Percentiles rank a stretch among this genome's conserved stretches.
phyloP scores from a whole-genome alignment of 2,329 filamentous ascomycete species.

The Huntiella omanensis region DNA sequence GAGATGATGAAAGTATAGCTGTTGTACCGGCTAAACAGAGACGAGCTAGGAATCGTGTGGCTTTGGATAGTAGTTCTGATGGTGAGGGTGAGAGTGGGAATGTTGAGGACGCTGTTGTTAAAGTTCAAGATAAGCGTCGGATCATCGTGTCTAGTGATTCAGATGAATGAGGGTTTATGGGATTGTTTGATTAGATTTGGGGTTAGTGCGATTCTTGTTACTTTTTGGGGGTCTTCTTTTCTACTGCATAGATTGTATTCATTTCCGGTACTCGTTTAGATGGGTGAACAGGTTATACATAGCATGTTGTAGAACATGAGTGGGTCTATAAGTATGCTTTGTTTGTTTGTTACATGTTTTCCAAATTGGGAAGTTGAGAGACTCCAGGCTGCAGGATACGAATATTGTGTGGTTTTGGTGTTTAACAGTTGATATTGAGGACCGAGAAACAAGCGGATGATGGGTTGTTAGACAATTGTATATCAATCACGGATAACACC shows the following conservation, averaged over 20 bases:
- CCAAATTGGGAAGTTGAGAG: too few species aligned
- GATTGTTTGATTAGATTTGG: not conserved
- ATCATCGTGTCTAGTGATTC: not conserved
- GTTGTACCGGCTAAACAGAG: not conserved
- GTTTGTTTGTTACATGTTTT: too few species aligned
- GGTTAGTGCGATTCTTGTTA: not conserved
- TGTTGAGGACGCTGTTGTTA: too few species aligned
- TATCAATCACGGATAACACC: too few species aligned
- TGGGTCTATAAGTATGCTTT: not conserved
- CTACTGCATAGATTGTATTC: not conserved
- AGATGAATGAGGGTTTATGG: not conserved
- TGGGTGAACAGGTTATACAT: too few species aligned
- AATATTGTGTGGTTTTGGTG: too few species aligned
- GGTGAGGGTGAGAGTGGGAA: not conserved
- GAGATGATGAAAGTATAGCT: not conserved
- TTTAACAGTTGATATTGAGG: too few species aligned
- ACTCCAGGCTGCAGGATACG: too few species aligned
- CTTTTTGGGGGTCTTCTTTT: not conserved
- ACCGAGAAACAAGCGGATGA: too few species aligned
- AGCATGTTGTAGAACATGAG: too few species aligned
- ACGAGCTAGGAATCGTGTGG: not conserved
- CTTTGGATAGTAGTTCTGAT: slow-evolving; percentile 1
- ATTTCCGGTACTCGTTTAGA: not conserved
- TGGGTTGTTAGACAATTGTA: too few species aligned
- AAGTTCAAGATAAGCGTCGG: not conserved